Base-by-base conservation (phyloP, 768 basidiomycete species). In the Termitomyces sp. region DNA sequence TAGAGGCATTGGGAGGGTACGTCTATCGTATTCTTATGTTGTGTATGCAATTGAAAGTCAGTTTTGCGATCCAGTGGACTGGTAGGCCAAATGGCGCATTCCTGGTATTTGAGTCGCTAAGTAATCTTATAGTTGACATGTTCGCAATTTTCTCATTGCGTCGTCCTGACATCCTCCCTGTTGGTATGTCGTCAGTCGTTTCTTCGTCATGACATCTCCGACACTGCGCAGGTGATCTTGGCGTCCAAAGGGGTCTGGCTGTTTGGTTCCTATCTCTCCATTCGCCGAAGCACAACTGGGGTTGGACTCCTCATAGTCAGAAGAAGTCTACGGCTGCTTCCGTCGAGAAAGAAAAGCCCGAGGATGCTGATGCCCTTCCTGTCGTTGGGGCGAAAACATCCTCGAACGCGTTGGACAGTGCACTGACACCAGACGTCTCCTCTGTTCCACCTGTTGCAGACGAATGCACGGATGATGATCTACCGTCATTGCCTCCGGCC, bases 121-220 rank as follows among this genome's bases (percentile, higher is more conserved):
- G 54, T 43, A 52, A 52, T 43, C 52, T 53, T 54, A 56, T 72
- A 80, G 91, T 93, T n/a, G 87, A 94, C 65, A 95, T 95, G 94
- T 95, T 95, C 66, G 81, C 89, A 14, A 91, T 97, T 45, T 96
- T 95, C 71, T 88, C 90, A 2, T 75, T 94, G 33, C 80, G 92
- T 0, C 84, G 92, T 20, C 90, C 90, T 1, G 84, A 95, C 68
- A 88, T 97, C 54, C 77, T 95, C 26, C 72, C 75, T 49, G 71
- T 77, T 60, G 71, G 74, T 72, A 58, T 38, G 69, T 54, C 38
- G 12, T 14, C n/a, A 54, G 14, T 22, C 36, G 2, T 47, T 47
- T 12, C 43, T 40, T 18, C 24, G 6, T 36, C 28, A 46, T 32
- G 33, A 26, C 33, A 51, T 6, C 50, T 61, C 38, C 54, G 35